Conservation (phyloP, 331 rosid genomes). For the Prunus yedoensis region DNA sequence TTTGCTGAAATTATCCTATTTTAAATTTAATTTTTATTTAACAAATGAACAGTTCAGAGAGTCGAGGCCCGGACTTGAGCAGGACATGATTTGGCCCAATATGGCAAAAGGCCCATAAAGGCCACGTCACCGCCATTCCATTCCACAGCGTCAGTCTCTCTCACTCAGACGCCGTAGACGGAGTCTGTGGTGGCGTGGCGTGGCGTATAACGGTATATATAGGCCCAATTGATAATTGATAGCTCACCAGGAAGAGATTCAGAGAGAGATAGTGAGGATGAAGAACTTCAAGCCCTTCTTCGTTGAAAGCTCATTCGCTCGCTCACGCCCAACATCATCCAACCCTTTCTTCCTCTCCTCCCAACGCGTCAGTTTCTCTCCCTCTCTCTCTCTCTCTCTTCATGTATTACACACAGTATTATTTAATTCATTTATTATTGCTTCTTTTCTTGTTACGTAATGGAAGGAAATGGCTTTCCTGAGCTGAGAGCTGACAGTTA, state of each 20-base stretch:
- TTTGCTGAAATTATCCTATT: background rate
- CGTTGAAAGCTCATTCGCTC: background rate
- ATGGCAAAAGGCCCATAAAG: background rate
- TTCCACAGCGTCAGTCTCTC: too few relatives aligned
- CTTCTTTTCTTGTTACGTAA: background rate
- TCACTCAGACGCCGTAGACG: too few relatives aligned
- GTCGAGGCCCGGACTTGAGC: background rate
- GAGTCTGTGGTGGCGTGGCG: too few relatives aligned
- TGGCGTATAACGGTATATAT: too few relatives aligned
- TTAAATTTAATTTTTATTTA: background rate
- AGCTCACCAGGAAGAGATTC: too few relatives aligned
- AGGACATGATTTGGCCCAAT: slow-evolving; percentile 2
- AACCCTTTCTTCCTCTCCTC: slow-evolving; percentile 10
- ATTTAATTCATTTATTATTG: background rate
- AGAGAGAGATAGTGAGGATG: too few relatives aligned
- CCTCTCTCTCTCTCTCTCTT: background rate
- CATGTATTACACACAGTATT: background rate
- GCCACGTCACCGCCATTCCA: background rate
- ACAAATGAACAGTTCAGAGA: background rate
- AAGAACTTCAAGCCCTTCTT: background rate
- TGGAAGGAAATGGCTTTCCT: too few relatives aligned
- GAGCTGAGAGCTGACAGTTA: too few relatives aligned
- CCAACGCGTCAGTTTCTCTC: slow-evolving; percentile 9
- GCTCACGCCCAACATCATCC: background rate
- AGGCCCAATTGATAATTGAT: too few relatives aligned